Percentiles rank a stretch among this genome's conserved stretches.
phyloP scores from a whole-genome alignment of 441 rosid species.

The Rhodomyrtus psidioides region DNA sequence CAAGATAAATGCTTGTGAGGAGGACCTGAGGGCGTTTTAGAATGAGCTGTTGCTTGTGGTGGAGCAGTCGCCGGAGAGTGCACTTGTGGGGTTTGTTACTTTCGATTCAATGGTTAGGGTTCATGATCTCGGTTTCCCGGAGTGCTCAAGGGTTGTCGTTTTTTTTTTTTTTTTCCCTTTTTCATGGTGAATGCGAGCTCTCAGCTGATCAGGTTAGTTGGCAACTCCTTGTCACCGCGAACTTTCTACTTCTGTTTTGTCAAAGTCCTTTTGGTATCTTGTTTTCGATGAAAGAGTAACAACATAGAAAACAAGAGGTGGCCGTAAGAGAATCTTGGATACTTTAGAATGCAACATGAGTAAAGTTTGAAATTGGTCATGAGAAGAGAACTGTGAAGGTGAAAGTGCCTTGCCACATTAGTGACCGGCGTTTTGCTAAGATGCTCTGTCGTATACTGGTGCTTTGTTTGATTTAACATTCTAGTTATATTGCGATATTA shows the following conservation, averaged over 20 bases:
- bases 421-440: background rate
- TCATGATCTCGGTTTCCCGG: slow-evolving; percentile 66
- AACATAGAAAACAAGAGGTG: background rate
- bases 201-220: slow-evolving; percentile 56
- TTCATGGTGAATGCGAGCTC: slow-evolving; percentile 69
- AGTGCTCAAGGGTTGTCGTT: slow-evolving; percentile 58
- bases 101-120: slow-evolving; percentile 85
- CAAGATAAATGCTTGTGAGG: slow-evolving; percentile 14
- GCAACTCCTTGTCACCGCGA: background rate
- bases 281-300: background rate
- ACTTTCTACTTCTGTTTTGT: background rate
- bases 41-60: slow-evolving; percentile 61
- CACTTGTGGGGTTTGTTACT: slow-evolving; percentile 57
- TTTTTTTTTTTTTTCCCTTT: no score
- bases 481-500: background rate
- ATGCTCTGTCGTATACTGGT: background rate
- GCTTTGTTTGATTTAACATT: background rate
- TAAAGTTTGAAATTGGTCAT: background rate
- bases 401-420: background rate
- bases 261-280: background rate
- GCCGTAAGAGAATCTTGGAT: background rate
- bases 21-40: slow-evolving; percentile 61
- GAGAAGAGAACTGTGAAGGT: background rate
- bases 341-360: background rate
- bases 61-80: slow-evolving; percentile 72